phyloP scores from a whole-genome alignment of 495 filamentous ascomycete species.

The Gamarada debralockiae region DNA sequence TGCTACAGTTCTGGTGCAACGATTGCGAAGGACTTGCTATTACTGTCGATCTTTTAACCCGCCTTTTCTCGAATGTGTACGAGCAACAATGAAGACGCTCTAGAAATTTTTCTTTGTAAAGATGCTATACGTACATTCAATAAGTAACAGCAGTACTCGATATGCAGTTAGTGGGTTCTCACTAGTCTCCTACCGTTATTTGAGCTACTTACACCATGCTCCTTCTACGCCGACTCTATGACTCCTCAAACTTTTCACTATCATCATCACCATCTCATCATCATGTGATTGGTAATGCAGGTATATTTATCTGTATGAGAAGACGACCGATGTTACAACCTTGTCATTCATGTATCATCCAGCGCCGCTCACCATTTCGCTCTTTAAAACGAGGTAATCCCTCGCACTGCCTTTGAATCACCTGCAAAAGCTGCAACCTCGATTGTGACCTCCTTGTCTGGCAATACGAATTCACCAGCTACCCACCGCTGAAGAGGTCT shows the following conservation, averaged over 20 bases:
- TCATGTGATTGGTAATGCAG: not conserved
- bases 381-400: not conserved
- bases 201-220: not conserved
- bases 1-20: conserved; percentile 1
- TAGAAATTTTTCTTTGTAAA: not conserved
- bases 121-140: not conserved
- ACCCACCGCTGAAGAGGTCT: conserved; percentile 1
- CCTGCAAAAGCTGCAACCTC: not conserved
- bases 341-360: not conserved
- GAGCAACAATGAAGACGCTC: not conserved
- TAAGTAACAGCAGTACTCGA: too few species aligned
- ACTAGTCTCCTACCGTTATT: not conserved
- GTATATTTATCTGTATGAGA: not conserved
- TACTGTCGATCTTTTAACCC: not conserved
- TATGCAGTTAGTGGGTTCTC: not conserved
- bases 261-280: not conserved
- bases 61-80: not conserved
- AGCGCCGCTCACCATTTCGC: not conserved
- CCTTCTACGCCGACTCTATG: not conserved
- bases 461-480: not conserved
- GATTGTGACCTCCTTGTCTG: not conserved
- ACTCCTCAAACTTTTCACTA: not conserved
- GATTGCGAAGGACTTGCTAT: not conserved
- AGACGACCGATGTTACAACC: not conserved
- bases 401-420: not conserved